phyloP scores from a whole-genome alignment of 139 green algal species.

The Chlorella ohadii region DNA sequence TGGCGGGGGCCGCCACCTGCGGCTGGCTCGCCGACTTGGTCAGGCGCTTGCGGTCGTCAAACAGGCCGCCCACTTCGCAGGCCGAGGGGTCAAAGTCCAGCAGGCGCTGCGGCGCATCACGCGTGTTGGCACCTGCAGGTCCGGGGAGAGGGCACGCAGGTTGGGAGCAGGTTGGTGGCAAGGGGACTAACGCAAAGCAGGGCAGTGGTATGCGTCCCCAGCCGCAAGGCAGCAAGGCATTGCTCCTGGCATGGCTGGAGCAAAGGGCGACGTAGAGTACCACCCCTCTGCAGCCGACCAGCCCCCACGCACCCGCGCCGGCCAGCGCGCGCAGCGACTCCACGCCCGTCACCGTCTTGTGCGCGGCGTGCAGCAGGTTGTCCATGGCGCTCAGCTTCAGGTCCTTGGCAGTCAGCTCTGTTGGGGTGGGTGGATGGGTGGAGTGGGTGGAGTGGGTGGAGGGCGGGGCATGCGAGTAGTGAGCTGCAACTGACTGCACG shows the following conservation, averaged over 20 bases:
- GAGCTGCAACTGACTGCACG: no score
- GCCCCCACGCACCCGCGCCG: constrained; percentile 56
- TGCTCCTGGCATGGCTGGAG: no score
- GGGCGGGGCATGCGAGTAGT: no score
- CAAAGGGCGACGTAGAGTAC: no score
- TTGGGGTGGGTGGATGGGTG: no score
- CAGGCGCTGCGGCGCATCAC: constrained; percentile 67
- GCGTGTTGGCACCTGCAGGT: constrained; percentile 61
- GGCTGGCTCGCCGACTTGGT: background rate
- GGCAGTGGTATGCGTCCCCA: no score
- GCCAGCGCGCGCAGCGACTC: constrained; percentile 65
- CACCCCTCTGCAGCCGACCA: no score
- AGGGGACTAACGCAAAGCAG: no score
- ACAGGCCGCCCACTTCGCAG: constrained; percentile 24
- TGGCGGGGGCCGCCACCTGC: no score
- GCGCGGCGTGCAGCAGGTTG: constrained; percentile 61
- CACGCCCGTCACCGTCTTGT: constrained; percentile 71
- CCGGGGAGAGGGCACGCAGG: no score
- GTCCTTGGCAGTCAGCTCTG: constrained; percentile 69
- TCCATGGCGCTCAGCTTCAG: constrained; percentile 60
- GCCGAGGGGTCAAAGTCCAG: constrained; percentile 13
- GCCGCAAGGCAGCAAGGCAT: no score
- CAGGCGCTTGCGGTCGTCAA: constrained; percentile 26
- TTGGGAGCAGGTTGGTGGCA: no score
- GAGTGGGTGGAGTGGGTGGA: background rate